These are phyloP conservation scores for Stentor coeruleus DNA, from an alignment of 73 alveolate genomes.

Conservation along the genomic window DNA sequence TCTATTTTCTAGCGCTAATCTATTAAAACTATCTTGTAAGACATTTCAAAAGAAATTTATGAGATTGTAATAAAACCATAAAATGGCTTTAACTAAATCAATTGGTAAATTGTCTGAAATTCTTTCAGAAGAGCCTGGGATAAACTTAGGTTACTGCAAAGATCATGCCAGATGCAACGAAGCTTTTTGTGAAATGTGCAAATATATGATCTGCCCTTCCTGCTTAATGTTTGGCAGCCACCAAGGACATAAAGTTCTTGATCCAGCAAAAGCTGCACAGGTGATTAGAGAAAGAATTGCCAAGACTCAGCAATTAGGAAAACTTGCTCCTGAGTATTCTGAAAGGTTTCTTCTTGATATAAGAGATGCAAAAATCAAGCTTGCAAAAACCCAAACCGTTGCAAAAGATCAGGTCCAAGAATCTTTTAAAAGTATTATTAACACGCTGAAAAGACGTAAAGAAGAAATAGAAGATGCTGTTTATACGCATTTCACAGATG, in stretches of 20 bases:
- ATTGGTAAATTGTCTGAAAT: too few relatives aligned
- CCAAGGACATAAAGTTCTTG: slow-evolving; percentile 47
- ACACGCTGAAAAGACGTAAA: slow-evolving; percentile 1
- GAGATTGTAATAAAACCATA: too few relatives aligned
- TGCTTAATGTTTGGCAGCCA: slow-evolving; percentile 55
- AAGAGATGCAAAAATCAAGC: slow-evolving; percentile 2
- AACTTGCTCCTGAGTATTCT: slow-evolving; percentile 8
- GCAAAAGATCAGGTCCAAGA: neutral
- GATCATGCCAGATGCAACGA: slow-evolving; percentile 24
- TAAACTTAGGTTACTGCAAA: slow-evolving; percentile 5
- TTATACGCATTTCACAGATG: neutral
- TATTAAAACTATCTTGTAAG: too few relatives aligned
- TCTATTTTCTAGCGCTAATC: too few relatives aligned
- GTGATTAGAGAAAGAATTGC: slow-evolving; percentile 41
- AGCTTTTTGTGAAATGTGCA: slow-evolving; percentile 23
- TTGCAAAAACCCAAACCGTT: neutral
- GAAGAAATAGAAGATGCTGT: slow-evolving; percentile 18
- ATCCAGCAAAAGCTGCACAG: slow-evolving; percentile 41
- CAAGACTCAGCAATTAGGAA: slow-evolving; percentile 31
- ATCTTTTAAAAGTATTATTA: neutral
- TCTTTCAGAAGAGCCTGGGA: too few relatives aligned
- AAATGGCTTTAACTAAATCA: too few relatives aligned
- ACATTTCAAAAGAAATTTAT: too few relatives aligned
- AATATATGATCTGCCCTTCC: slow-evolving; percentile 48
- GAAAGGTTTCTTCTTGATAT: slow-evolving; percentile 14